Evolutionary conservation across 495 filamentous ascomycete species (phyloP), one percentile per base, ranked within the genome.

Genomic region (Cercophora sp.): DNA sequence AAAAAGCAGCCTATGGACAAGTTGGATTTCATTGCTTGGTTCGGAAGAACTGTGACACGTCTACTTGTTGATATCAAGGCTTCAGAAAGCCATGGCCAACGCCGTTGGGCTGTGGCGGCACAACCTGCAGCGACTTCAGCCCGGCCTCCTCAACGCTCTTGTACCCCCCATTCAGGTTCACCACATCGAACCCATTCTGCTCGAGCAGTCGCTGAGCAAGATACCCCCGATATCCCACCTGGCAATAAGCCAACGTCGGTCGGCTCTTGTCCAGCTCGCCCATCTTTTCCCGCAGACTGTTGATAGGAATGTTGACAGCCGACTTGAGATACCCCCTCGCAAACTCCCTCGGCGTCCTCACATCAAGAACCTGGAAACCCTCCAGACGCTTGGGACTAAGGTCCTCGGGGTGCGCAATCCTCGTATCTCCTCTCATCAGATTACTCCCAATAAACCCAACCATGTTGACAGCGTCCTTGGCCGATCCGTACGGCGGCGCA

Each of bases 391-490:
- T 27, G 3, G 45, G 47, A 36, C 3, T 15, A 32, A 69, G 45
- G 13, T 67, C 64, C 6, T 55, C 57, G 2, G 59, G 40, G 48
- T 69, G 66, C 2, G 57, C 50, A 44, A 67, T 58, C 45, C 56
- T 39, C n/a, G 57, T 51, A 37, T 70, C 67, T 0, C 63, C 64
- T 5, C 65, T 35, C 3, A 68, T 44, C 0, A 70, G 37, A 48
- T 70, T 70, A 13, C 57, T 50, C 0, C 46, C 65, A 26, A 58
- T 56, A 16, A 61, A 61, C 2, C 66, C 64, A 1, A 56, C 66
- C 66, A 69, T 69, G 48, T 69, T 67, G 19, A 67, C 60, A 3
- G 64, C 60, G 39, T 67, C 64, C 48, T 69, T 69, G 11, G 66
- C 66, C 2, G 55, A 54, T 2, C 64, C 64, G 34, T 59, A 69